Evolutionary conservation across 768 basidiomycete genomes (phyloP), one percentile per base, ranked within the genome.

Genomic region (Dentipellis sp.): DNA sequence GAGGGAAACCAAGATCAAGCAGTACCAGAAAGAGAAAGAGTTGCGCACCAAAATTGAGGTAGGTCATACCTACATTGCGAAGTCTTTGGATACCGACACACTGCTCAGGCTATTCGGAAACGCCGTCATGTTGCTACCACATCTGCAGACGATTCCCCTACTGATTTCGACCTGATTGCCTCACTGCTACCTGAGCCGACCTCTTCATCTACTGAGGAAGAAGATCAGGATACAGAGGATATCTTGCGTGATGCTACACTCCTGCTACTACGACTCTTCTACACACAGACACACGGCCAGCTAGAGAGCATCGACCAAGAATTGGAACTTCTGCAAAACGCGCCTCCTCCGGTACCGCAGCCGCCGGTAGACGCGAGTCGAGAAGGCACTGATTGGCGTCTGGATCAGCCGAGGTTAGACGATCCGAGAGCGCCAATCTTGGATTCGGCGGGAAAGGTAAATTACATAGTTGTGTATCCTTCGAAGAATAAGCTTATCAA

Each of bases 1-100:
- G 55, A 74, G 97, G 62, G 93, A 95, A 61, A 68, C 85, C 36
- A 99, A 97, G 74, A 97, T 99, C 60, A 84, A 81, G 58, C 94
- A 94, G 66, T 97, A 83, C 69, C 84, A 86, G 69, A 79, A 81
- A 56, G 93, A 95, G 70, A 94, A 90, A 68, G 86, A 88, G 37
- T 70, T 97, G 29, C 79, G 82, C 54, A 69, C 71, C 17, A 78
- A 78, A 56, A 80, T 97, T 23, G 80, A 91, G 71, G 91, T 89
- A 54, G 50, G 71, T 66, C 17, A 29, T 14, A 11, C 10, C 29
- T 29, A 36, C 11, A 21, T 37, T 14, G 9, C 16, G 3, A n/a
- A n/a, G 10, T 23, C 17, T 23, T 16, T 50, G 11, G 22, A 23
- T 1, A 21, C n/a, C 38, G 23, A 38, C 10, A 10, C 38, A 23